Evolutionary conservation across 73 alveolate species (phyloP), one percentile per base, ranked within the genome.

Genomic region (Stentor roeselii): DNA sequence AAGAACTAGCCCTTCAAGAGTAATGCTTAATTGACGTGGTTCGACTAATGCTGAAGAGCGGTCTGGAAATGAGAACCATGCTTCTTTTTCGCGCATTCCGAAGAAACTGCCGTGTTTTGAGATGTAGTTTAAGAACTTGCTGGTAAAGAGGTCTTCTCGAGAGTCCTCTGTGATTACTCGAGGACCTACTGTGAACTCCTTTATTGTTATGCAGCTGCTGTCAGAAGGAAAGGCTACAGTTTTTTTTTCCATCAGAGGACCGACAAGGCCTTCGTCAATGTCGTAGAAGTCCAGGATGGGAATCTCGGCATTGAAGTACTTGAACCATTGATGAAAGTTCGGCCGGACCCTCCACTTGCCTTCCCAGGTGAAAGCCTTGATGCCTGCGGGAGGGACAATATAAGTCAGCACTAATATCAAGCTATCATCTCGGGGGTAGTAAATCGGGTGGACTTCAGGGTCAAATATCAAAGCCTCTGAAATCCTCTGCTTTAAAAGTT

Each of bases 221-320:
- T 97, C 99, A 4, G 95, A 86, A 32, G 99, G 99, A 80, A 91
- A 97, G 95, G 95, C 86, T 50, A 87, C 90, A 86, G 95, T 97
- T 4, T 93, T 84, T 67, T 95, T 90, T 78, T 91, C 95, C 41
- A 87, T 83, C 41, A 93, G 75, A 74, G 87, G 86, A 38, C 98
- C 98, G 15, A 94, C 96, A 75, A 90, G 82, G 39, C 86, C 78
- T 59, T 95, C 97, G 75, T 94, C 98, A 60, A 97, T 95, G 82
- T 92, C 97, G 83, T 59, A 88, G 41, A 85, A 82, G 14, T 86
- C 91, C 75, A 77, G 38, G 59, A 76, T 76, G 36, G 59, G 82
- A 3, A 78, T 78, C 32, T 84, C 89, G 37, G 60, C 75, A 6
- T 84, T 38, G 37, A 90, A 92, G 39, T 41, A 76, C 40, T 88